Evolutionary conservation across 371 early-diverging fungal species (phyloP), one percentile per base, ranked within the genome.

Genomic region (Neoconidiobolus thromboides): DNA sequence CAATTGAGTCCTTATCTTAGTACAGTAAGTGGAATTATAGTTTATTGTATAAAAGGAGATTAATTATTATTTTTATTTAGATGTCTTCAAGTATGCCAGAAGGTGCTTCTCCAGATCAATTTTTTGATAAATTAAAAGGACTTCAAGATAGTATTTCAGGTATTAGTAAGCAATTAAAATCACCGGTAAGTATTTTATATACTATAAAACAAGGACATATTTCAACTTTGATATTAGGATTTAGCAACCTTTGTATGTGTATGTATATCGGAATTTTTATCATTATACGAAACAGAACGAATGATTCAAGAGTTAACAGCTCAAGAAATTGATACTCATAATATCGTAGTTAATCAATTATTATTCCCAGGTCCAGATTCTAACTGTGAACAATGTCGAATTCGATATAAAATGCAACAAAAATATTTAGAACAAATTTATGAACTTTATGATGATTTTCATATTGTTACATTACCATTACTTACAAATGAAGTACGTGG

Each of bases 171-270:
- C 96, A 98, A 73, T 96, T 98, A 77, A 87, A 89, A 70, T 87
- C 91, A 67, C 93, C 96, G 0, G 89, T 84, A 76, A 62, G 80
- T 72, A 41, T 54, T 14, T 41, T 60, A n/a, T 15, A 12, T 51
- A 3, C 2, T 12, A 36, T 12, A 36, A 7, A 38, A 43, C 44
- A 40, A 7, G 9, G 37, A 3, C 10, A 10, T 58, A 49, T 57
- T 3, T 43, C 4, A 49, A 41, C 48, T 10, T 15, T 1, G 36
- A 54, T 57, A 51, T 40, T 77, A 88, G 85, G 87, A 94, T 65
- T 92, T 82, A 68, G 96, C 96, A 0, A 98, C 98, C 0, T 98
- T 98, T 72, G 83, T 98, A 58, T 98, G 98, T 69, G 96, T 98
- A 36, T 96, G 96, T 75, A 98, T 98, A 64, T 83, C 93, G 39